A percentile compares a stretch with the other conserved stretches of the same genome.
Evolutionary conservation across 371 early-diverging fungal species (phyloP).

Genomic region (Mortierella polycephala): DNA sequence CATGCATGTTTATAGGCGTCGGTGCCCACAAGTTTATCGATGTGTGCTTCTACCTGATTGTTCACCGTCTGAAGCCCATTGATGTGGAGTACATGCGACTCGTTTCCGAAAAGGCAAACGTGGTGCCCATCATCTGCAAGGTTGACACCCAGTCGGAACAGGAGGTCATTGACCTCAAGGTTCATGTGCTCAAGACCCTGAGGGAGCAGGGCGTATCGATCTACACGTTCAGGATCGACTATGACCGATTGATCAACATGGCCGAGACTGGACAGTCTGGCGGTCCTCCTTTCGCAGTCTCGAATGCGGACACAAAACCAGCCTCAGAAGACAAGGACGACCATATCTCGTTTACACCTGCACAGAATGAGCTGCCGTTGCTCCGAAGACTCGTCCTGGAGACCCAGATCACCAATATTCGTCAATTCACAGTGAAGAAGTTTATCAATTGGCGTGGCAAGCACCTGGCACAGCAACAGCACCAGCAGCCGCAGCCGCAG

Average conservation of each 20-base stretch:
- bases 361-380: constrained; percentile 39
- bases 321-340: constrained; percentile 26
- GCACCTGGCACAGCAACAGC: constrained; percentile 36
- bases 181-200: constrained; percentile 60
- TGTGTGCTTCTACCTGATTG: constrained; percentile 72
- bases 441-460: constrained; percentile 66
- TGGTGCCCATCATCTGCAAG: constrained; percentile 74
- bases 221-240: constrained; percentile 48
- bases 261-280: constrained; percentile 42
- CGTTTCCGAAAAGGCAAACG: constrained; percentile 66
- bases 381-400: constrained; percentile 58
- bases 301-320: constrained; percentile 16
- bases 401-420: constrained; percentile 60
- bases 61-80: constrained; percentile 74
- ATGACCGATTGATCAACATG: constrained; percentile 33
- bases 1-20: constrained; percentile 12
- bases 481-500: constrained; percentile 27
- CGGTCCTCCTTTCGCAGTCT: constrained; percentile 55
- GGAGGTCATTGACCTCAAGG: constrained; percentile 69
- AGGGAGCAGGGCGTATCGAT: constrained; percentile 58
- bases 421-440: constrained; percentile 63
- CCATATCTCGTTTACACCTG: constrained; percentile 36
- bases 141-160: constrained; percentile 71
- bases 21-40: constrained; percentile 72
- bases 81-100: constrained; percentile 79